Evolutionary conservation across 192 early-diverging fungal species (phyloP).

Genomic region (Neocallimastix lanati): DNA sequence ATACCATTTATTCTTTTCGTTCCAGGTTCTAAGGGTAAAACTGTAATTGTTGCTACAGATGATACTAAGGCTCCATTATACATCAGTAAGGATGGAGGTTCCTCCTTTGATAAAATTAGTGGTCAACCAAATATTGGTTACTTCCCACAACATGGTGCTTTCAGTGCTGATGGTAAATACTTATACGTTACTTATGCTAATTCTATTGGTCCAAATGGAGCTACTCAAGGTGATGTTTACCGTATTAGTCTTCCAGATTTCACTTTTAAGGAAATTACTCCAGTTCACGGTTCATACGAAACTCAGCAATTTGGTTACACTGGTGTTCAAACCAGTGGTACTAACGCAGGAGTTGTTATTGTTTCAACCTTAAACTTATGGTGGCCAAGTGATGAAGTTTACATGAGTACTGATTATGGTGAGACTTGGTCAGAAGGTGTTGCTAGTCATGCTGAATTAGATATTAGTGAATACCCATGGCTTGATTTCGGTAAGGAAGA

Average conservation of each 20-base stretch:
- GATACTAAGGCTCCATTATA: not conserved
- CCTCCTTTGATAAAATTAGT: not conserved
- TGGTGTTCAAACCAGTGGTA: not conserved
- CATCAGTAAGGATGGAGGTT: not conserved
- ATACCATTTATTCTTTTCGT: not conserved
- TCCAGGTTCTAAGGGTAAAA: not conserved
- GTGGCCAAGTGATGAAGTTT: not conserved
- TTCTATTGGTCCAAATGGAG: not conserved
- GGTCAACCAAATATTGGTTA: not conserved
- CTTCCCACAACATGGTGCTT: not conserved
- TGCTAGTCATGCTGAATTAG: not conserved
- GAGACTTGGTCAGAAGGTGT: not conserved
- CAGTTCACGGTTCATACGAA: not conserved
- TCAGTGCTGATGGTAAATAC: not conserved
- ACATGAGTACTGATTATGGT: not conserved
- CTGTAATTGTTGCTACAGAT: not conserved
- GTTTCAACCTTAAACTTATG: not conserved
- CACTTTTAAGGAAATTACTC: not conserved
- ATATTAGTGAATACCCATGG: not conserved
- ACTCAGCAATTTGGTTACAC: not conserved
- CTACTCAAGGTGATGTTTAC: not conserved
- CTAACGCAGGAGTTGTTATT: not conserved
- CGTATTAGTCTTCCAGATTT: not conserved
- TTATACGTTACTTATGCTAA: not conserved
- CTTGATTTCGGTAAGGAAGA: not conserved